Percentiles rank a stretch among this genome's conserved stretches.
phyloP scores from a whole-genome alignment of 129 eudicot species.

The Saposhnikovia divaricata region DNA sequence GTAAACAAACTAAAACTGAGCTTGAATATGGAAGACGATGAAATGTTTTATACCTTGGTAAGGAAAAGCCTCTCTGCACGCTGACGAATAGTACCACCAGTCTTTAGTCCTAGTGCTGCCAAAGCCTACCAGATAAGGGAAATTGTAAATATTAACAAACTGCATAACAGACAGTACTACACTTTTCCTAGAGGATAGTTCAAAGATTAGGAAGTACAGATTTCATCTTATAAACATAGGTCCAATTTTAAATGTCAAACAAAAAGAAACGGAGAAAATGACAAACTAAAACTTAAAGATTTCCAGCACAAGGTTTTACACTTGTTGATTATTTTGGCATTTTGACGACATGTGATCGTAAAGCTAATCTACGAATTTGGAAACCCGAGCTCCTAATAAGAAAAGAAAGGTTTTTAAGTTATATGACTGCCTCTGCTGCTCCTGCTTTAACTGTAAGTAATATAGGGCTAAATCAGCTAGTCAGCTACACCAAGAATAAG shows the following conservation, averaged over 20 bases:
- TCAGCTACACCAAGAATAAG: neutral
- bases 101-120: constrained; percentile 81
- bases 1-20: neutral
- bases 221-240: neutral
- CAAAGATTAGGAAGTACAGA: neutral
- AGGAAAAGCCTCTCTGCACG: constrained; percentile 99
- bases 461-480: neutral
- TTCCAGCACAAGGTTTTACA: neutral
- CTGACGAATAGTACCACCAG: constrained; percentile 91
- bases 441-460: neutral
- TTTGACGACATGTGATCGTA: neutral
- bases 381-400: neutral
- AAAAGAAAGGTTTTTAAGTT: neutral
- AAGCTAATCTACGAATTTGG: neutral
- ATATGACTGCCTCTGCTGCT: neutral
- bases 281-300: neutral
- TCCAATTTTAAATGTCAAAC: neutral
- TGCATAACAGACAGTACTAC: neutral
- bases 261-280: neutral
- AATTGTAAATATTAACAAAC: neutral
- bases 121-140: constrained; percentile 48
- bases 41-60: constrained; percentile 50
- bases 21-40: neutral
- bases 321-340: neutral
- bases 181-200: neutral